Conservation (phyloP, 257 asterid genomes). For the Scutellaria barbata region DNA sequence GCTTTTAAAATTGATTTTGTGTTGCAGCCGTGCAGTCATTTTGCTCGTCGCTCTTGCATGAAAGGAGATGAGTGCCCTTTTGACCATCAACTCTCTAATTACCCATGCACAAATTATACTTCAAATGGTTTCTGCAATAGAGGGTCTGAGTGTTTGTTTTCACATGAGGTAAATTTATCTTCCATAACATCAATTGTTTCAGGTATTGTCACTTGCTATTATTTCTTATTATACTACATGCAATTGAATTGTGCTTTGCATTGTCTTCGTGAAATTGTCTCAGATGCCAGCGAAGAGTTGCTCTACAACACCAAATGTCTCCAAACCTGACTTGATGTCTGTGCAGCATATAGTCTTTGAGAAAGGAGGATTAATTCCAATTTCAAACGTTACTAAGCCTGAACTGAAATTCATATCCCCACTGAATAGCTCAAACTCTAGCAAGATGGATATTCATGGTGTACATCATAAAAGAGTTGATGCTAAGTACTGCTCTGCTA, state of each 20-base stretch:
- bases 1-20: conserved; percentile 31
- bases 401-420: conserved; percentile 46
- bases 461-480: conserved; percentile 37
- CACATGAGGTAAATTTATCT: conserved; percentile 69
- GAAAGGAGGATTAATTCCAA: conserved; percentile 39
- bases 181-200: conserved; percentile 18
- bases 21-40: conserved; percentile 87
- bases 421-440: conserved; percentile 39
- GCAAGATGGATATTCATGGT: conserved; percentile 39
- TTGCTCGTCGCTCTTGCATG: conserved; percentile 93
- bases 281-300: conserved; percentile 52
- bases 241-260: conserved; percentile 27
- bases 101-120: conserved; percentile 70
- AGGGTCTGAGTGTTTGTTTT: conserved; percentile 83
- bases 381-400: conserved; percentile 44
- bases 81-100: conserved; percentile 91
- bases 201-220: conserved; percentile 17
- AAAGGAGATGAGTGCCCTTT: conserved; percentile 93
- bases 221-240: conserved; percentile 11
- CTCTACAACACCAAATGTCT: conserved; percentile 43
- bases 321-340: conserved; percentile 50
- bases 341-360: conserved; percentile 39
- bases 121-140: conserved; percentile 76
- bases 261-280: conserved; percentile 29
- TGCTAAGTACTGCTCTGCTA: conserved; percentile 39